Evolutionary conservation across 306 rosid genomes (phyloP), one percentile per base, ranked within the genome.

Genomic region (Sechiopsis laciniata): DNA sequence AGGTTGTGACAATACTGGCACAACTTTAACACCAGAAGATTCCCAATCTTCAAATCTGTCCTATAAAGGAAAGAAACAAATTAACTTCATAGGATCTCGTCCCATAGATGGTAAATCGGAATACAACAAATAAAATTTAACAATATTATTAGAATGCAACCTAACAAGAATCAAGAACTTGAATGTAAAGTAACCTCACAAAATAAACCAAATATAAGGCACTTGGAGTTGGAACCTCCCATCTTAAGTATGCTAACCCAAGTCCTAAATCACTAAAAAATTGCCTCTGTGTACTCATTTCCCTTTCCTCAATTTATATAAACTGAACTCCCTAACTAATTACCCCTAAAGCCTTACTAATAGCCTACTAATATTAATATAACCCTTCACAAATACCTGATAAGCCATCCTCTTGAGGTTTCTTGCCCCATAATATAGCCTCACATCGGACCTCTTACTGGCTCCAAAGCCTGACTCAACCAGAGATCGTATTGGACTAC

Each of bases 11-110:
- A 94, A 82, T 42, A 94, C 99, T 24, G 97, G 99, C 76, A 89
- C 96, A 77, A 94, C 83, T 75, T 78, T 78, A 73, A 94, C 91
- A 77, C 97, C 99, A 6, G 90, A 88, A 78, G 92, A 89, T 79
- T 94, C 96, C 97, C 99, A 94, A 0, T 85, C 90, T 76, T 84
- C 88, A 83, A 94, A 94, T 75, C 88, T 91, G 74, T 91, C 99
- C 99, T 94, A 77, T 74, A 78, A 74, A 11, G 83, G 61, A 45
- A 76, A 59, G 50, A 57, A 82, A 70, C 60, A 70, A 70, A 51
- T 51, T 22, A 70, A 9, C n/a, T 51, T 15, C 74, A 70, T 24
- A 15, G 48, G 48, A 21, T 70, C 45, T 51, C 51, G 21, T 52
- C 14, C 70, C 40, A 57, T 19, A 7, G 6, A 55, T 40, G 51